Evolutionary conservation across 306 rosid species (phyloP).

Genomic region (Sophora flavescens): DNA sequence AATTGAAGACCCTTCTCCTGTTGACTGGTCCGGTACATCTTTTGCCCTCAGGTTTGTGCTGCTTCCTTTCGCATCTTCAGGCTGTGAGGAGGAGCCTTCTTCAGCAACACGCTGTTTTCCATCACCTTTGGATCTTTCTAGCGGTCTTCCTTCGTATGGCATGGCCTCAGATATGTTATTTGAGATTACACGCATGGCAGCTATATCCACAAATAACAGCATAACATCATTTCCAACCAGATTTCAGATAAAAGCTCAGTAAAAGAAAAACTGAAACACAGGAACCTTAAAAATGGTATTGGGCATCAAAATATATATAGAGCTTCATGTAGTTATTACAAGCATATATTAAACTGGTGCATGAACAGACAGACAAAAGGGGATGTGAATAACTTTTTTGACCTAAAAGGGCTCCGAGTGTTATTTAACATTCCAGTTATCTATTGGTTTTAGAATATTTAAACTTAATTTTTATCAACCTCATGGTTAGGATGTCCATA

Average conservation of each 20-base stretch:
- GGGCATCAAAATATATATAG: constrained; percentile 13
- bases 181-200: constrained; percentile 57
- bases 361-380: constrained; percentile 19
- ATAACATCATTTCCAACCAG: constrained; percentile 39
- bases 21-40: constrained; percentile 64
- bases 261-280: neutral
- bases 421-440: constrained; percentile 22
- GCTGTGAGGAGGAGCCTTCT: constrained; percentile 77
- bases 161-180: constrained; percentile 62
- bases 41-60: constrained; percentile 70
- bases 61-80: constrained; percentile 80
- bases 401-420: constrained; percentile 10
- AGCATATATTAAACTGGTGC: constrained; percentile 11
- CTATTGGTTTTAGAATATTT: constrained; percentile 14
- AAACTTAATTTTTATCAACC: constrained; percentile 14
- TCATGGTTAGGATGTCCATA: neutral
- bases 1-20: constrained; percentile 61
- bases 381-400: constrained; percentile 13
- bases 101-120: constrained; percentile 72
- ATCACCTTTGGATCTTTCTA: constrained; percentile 71
- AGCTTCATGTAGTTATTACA: neutral
- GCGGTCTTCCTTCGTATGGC: constrained; percentile 66
- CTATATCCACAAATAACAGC: constrained; percentile 51
- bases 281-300: neutral
- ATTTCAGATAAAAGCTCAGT: neutral